Evolutionary conservation across 139 green algal species (phyloP), one percentile per base, ranked within the genome.

Genomic region (Tetraselmis chui): DNA sequence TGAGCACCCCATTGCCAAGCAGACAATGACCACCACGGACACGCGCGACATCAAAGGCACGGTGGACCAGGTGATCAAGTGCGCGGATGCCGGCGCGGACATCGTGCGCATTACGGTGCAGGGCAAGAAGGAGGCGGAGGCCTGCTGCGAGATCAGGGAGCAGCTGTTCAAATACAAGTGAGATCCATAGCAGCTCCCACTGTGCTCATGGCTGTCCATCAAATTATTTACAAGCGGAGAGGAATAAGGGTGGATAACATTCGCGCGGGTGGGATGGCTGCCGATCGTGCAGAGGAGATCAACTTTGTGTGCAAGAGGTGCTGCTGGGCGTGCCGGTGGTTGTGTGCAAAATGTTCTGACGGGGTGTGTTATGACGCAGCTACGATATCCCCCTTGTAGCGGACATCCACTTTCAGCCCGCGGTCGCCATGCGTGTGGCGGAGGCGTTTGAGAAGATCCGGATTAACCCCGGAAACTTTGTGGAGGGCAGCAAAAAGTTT

Each of bases 1-100:
- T 83, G 89, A 96, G 27, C 97, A 99, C 89, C 88, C 86, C 2
- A 94, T 99, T 80, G 93, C 93, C 0, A 86, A 97, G 76, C 97
- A 99, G 88, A 99, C 97, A 59, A 99, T 99, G 97, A 98, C 95
- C 26, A 99, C 97, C 0, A 98, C 96, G 1, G 94, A 99, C 90
- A 99, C 97, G 0, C 82, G 93, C 1, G 89, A 99, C 84, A 89
- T 99, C 11, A 82, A 93, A 76, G 90, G 81, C 1, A 99, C 96
- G 18, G 96, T 99, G 11, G 94, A 94, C 28, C 83, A 97, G 94
- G 96, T 99, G 27, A 99, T 98, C 91, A 90, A 91, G 82, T 98
- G 96, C 84, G 97, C 95, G 0, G 97, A 99, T 82, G 93, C 92
- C 28, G 89, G 89, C 30, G 95, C 95, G 26, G 92, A 98, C 79